Base-by-base conservation (phyloP, 148 eudicot species). In the Spergularia marina region DNA sequence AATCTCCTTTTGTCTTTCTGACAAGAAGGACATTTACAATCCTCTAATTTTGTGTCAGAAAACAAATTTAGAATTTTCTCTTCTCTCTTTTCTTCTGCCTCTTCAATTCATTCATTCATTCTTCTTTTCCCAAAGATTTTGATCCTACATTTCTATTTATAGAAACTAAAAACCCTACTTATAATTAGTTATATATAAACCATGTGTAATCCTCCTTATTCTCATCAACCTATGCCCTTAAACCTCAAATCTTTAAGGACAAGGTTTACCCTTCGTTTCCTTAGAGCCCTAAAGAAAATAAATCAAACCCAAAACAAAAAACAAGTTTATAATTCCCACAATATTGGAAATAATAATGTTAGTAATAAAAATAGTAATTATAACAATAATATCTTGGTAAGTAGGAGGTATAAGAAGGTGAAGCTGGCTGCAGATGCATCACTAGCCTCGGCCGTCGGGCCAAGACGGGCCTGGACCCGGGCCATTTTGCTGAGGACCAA, bases 381-480 rank as follows among this genome's bases (percentile, higher is more conserved):
- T 36, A 21, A 15, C 68, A 36, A 17, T 72, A 11, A 12, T 63
- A 7, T 52, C n/a, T 20, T 60, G 60, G 53, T 62, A 14, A 49
- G 58, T 0, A 68, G 40, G 39, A 76, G 84, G 74, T 82, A 39
- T 59, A 79, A 64, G 4, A 75, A 47, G 73, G 76, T 93, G 7
- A 86, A 80, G 83, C 6, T 84, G 10, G 93, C 92, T 7, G 91
- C 98, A 2, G 84, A 89, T 57, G 73, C 77, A 14, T 87, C 92
- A 34, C 74, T 93, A 87, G 96, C 96, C 4, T 72, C 86, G 3
- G 86, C 86, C 0, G 91, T 84, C 6, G 94, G 96, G n/a, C 80
- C 91, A 0, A 75, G 70, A 44, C 81, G 87, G 70, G 91, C 86
- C 0, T 93, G 98, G 98, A 86, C 89, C 52, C 86, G 94, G 49